Conservation (phyloP, 352 stramenopile genomes). For the Globisporangium uncinulatum region DNA sequence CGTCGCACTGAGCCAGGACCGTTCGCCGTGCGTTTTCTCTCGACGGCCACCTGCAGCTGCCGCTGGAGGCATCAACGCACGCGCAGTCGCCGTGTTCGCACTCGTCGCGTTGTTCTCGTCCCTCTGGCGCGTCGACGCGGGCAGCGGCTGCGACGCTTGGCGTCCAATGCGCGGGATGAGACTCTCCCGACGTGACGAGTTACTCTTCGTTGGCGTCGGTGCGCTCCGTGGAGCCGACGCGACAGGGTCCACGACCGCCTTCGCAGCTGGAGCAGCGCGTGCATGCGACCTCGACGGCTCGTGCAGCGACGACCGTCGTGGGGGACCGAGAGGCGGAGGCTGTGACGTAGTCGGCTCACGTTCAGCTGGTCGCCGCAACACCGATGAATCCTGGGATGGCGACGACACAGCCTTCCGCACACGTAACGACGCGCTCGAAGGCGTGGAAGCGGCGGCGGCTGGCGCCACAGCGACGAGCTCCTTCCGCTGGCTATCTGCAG, state of each 20-base stretch:
- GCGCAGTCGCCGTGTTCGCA: background rate
- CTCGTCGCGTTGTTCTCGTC: slow-evolving; percentile 4
- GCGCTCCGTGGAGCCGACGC: slow-evolving; percentile 4
- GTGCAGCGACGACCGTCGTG: background rate
- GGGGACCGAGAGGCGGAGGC: slow-evolving; percentile 1
- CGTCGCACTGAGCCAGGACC: slow-evolving; percentile 9
- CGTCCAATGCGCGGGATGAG: slow-evolving; percentile 12
- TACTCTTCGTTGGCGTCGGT: slow-evolving; percentile 1
- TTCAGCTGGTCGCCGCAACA: slow-evolving; percentile 1
- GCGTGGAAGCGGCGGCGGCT: background rate
- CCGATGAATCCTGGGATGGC: background rate
- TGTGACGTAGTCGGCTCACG: background rate
- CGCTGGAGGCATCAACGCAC: background rate
- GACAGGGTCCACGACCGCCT: background rate
- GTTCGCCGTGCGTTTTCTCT: background rate
- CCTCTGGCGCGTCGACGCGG: background rate
- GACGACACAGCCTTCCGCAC: background rate
- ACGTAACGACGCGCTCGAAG: slow-evolving; percentile 1
- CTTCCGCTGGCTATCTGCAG: background rate
- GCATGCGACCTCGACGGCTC: background rate
- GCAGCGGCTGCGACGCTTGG: background rate
- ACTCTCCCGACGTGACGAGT: slow-evolving; percentile 9
- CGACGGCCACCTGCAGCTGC: background rate
- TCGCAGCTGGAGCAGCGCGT: slow-evolving; percentile 1
- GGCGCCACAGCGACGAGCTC: background rate